Evolutionary conservation across 495 filamentous ascomycete species (phyloP), one percentile per base, ranked within the genome.

Genomic region (Podospora bellae-mahoneyi): DNA sequence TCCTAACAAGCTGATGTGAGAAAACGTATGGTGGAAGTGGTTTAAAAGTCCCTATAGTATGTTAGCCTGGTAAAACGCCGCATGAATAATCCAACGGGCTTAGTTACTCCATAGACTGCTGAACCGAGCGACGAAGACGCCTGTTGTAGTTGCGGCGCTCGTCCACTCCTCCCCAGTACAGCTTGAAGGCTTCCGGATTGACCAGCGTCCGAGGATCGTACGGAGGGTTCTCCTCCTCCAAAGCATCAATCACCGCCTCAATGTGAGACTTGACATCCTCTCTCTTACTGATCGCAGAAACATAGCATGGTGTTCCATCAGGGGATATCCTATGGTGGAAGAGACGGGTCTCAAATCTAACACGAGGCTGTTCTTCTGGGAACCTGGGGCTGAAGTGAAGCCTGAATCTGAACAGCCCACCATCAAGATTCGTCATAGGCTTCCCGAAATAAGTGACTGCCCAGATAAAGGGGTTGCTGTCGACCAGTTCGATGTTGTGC

Each of bases 141-240:
- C 93, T 85, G 68, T 91, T 91, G 81, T 98, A 99, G 69, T 86
- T 78, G 78, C 90, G 95, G 67, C 91, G 89, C 44, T 94, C 89
- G 0, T 94, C 90, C 5, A 85, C 76, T 0, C 84, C 83, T 4
- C 93, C 94, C 95, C 95, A 99, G 75, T 89, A 97, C 23, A 98
- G 79, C 76, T 88, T 92, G 19, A 91, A 87, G 7, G 94, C 95
- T 71, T 97, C 94, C 2, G 87, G 89, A 71, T 97, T 90, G 30
- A 99, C 94, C 0, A 91, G 84, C 10, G 92, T 96, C 64, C 95
- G 84, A 1, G 95, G 95, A 75, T 99, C 96, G 73, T 94, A 98
- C 0, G 91, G 88, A 1, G 94, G 93, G 0, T 84, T 81, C 56
- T 95, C 92, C 55, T 97, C 93, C 76, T 97, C 94, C 55, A 98